A percentile compares a stretch with the other conserved stretches of the same genome.
Evolutionary conservation across 768 basidiomycete genomes (phyloP).

Genomic region (Panus rudis): DNA sequence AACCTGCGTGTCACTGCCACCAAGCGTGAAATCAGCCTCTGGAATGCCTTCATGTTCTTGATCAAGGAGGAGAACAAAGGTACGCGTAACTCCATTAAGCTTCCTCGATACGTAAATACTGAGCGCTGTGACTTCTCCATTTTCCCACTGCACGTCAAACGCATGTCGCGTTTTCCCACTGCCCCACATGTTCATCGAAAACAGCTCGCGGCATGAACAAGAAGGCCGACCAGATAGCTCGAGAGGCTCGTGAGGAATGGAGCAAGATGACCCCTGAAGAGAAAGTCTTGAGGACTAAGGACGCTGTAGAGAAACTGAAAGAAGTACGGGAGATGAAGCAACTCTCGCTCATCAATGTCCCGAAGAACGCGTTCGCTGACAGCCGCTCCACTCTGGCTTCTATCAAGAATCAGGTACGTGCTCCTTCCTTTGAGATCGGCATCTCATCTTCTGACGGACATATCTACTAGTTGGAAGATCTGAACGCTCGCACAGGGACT

Average conservation of each 20-base stretch:
- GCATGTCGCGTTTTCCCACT: too few relatives aligned
- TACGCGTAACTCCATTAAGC: too few relatives aligned
- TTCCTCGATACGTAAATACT: too few relatives aligned
- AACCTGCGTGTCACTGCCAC: background rate
- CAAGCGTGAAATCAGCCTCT: background rate
- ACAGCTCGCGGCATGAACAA: too few relatives aligned
- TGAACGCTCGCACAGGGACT: background rate
- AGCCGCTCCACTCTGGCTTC: background rate
- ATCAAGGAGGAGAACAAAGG: too few relatives aligned
- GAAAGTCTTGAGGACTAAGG: background rate
- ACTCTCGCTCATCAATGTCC: slow-evolving; percentile 1
- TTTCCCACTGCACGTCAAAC: too few relatives aligned
- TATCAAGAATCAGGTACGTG: slow-evolving; percentile 1
- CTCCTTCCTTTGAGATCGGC: too few relatives aligned
- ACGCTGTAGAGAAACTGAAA: background rate
- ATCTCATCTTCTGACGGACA: background rate
- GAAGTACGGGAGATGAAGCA: background rate
- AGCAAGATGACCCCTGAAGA: background rate
- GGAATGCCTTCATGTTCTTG: slow-evolving; percentile 7
- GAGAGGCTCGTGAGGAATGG: background rate
- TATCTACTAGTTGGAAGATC: background rate
- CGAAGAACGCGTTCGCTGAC: slow-evolving; percentile 4
- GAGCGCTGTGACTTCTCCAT: too few relatives aligned
- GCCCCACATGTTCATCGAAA: too few relatives aligned
- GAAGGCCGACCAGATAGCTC: background rate